Evolutionary conservation across 352 stramenopile species (phyloP), one percentile per base, ranked within the genome.

Genomic region (Peronospora farinosa): DNA sequence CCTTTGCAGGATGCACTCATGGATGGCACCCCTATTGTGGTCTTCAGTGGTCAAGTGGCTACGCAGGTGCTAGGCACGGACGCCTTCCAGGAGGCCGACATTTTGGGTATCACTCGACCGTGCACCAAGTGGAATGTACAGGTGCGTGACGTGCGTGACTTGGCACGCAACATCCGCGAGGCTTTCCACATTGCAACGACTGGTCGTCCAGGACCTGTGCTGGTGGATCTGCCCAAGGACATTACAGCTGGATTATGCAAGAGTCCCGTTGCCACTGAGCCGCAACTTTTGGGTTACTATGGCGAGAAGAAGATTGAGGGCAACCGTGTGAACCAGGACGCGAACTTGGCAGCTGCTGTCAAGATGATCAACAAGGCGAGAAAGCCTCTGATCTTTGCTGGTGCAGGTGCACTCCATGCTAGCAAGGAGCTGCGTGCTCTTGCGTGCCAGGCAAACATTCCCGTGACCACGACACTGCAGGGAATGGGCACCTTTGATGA

Each of bases 81-180:
- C 69, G 92, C 92, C 25, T 98, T 98, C 68, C 92, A 98, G 59
- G 86, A 88, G 40, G 81, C 82, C 19, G 83, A 93, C 51, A 74
- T 93, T 28, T 46, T 93, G 45, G 83, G 83, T 35, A 93, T 89
- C 72, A 96, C 60, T 32, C 82, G 74, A 15, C 90, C 91, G 19
- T 96, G 87, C 60, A 97, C 92, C 54, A 98, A 98, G 81, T 98
- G 91, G 91, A 97, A 96, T 57, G 93, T 97, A 57, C 90, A 97
- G 63, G 95, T 98, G 62, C 96, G 95, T 47, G 87, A 88, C 65
- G 88, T 97, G 17, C 95, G 95, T 38, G 94, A 98, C 61, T 67
- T 98, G 49, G 92, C 94, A 7, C 84, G 95, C 42, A 93, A 90
- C 54, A 95, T 98, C 68, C 92, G 95, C 51, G 96, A 98, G 57